phyloP scores from a whole-genome alignment of 2,329 filamentous ascomycete species.

The Diplodia intermedia region DNA sequence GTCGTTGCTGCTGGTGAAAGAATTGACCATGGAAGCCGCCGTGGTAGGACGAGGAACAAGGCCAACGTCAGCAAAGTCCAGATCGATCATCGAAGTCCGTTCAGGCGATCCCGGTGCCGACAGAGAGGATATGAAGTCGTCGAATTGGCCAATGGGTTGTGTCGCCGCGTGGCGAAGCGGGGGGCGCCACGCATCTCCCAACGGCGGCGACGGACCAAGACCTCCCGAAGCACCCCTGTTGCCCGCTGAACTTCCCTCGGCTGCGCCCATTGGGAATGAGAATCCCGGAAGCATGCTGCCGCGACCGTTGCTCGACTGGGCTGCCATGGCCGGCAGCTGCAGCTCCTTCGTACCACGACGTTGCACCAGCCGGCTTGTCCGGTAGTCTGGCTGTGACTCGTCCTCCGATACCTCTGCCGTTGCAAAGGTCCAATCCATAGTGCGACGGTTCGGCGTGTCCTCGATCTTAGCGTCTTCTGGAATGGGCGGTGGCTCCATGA shows the following conservation, averaged over 20 bases:
- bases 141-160: conserved; percentile 48
- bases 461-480: conserved; percentile 25
- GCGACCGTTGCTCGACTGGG: conserved; percentile 22
- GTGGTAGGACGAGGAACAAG: conserved; percentile 53
- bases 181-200: conserved; percentile 49
- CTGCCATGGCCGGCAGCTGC: conserved; percentile 38
- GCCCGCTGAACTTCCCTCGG: conserved; percentile 8
- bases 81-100: conserved; percentile 55
- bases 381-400: conserved; percentile 40
- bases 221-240: conserved; percentile 35
- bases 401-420: conserved; percentile 50
- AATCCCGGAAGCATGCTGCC: conserved; percentile 25
- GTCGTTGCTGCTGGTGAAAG: conserved; percentile 37
- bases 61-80: conserved; percentile 49
- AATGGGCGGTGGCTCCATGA: conserved; percentile 29
- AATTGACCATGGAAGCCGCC: conserved; percentile 45
- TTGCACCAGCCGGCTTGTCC: conserved; percentile 40
- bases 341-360: conserved; percentile 46
- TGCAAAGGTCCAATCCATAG: conserved; percentile 58
- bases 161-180: conserved; percentile 51
- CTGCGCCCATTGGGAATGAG: conserved; percentile 20
- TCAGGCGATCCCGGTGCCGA: conserved; percentile 46
- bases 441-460: conserved; percentile 44
- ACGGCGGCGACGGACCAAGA: conserved; percentile 41
- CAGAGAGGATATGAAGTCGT: conserved; percentile 48